Evolutionary conservation across 164 flowering plant genomes (phyloP), one percentile per base, ranked within the genome.

Genomic region (Vitis riparia): DNA sequence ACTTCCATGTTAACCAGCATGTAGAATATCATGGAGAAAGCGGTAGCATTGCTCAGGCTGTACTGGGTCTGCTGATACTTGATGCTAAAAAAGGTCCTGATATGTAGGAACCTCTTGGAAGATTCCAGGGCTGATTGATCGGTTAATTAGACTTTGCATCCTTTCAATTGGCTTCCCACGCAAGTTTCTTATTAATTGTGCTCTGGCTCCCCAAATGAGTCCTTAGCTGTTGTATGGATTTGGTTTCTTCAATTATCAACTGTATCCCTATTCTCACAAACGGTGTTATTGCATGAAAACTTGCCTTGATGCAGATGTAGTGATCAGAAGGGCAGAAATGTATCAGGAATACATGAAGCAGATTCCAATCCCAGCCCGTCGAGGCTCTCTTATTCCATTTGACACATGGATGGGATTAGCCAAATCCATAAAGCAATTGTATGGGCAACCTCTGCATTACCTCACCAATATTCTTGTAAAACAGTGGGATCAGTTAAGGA

Each of bases 331-430:
- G 77, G 98, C 97, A 59, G 77, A 85, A 76, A 86, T 87, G 82
- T 94, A 94, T 78, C 97, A 91, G 68, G 88, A 88, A 15, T 90
- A 92, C 85, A 92, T 94, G 99, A 89, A 82, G 71, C 82, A 74
- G 68, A 71, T 92, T 53, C 88, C 88, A 19, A 77, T 94, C 60
- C 98, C 97, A 47, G 68, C 75, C 47, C 74, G 13, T 10, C 89
- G 85, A 44, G 90, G 86, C 73, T 87, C 97, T 9, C 63, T 79
- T 23, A 81, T 94, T 71, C 93, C 93, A 16, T 94, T 80, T 70
- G 82, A 71, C 55, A 71, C 97, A 19, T 92, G 97, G 94, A 78
- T 76, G 75, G 95, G 91, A 67, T 72, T 92, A 58, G 93, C 85
- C 59, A 84, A 68, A 63, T 91, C 98, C 17, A 76, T 92, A 5